phyloP scores from a whole-genome alignment of 345 rosid genomes.

The Brassica juncea region DNA sequence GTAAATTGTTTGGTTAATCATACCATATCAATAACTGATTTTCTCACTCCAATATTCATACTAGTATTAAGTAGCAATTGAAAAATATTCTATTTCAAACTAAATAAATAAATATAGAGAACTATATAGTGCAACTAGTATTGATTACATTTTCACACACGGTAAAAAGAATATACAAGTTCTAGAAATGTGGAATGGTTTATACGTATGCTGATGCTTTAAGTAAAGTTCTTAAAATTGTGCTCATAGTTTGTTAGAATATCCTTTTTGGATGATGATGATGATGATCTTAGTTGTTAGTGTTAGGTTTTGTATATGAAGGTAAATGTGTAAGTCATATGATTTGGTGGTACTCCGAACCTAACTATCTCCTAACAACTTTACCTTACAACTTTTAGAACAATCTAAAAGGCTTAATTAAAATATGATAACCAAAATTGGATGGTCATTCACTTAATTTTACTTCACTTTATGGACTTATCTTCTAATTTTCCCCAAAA shows the following conservation, averaged over 20 bases:
- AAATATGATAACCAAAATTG: background rate
- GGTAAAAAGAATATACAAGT: background rate
- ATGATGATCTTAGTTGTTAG: background rate
- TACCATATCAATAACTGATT: background rate
- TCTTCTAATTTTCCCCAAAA: background rate
- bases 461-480: background rate
- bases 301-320: background rate
- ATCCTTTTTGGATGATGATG: background rate
- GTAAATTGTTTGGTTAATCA: background rate
- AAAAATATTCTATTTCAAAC: background rate
- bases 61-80: background rate
- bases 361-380: background rate
- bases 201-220: constrained; percentile 16
- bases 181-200: background rate
- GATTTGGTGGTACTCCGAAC: constrained; percentile 3
- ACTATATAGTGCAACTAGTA: background rate
- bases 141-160: background rate
- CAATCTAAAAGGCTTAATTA: background rate
- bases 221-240: background rate
- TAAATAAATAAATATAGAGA: background rate
- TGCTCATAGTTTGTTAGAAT: background rate
- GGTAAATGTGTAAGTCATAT: background rate
- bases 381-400: background rate
- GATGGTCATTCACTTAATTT: background rate
- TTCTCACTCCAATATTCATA: background rate